phyloP scores from a whole-genome alignment of 2,329 filamentous ascomycete species.

The Neospermospora avenae region DNA sequence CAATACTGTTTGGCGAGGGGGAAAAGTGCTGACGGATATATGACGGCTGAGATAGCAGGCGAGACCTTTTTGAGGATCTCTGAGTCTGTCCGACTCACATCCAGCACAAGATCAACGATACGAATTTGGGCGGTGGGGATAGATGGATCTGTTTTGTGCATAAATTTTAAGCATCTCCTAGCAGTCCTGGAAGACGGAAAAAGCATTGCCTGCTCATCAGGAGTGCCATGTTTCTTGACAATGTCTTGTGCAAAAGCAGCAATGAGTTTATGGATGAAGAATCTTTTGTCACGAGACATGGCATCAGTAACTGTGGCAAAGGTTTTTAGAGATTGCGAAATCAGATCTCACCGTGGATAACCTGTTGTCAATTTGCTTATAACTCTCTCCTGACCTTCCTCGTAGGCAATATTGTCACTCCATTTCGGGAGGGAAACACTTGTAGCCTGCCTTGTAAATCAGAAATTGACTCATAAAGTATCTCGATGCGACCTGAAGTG shows the following conservation, averaged over 20 bases:
- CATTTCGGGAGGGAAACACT: constrained; percentile 96
- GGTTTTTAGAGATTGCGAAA: neutral
- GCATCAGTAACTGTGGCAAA: constrained; percentile 22
- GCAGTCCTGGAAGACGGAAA: constrained; percentile 73
- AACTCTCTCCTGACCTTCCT: constrained; percentile 90
- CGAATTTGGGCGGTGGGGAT: constrained; percentile 47
- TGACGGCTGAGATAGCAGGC: constrained; percentile 64
- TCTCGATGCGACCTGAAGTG: neutral
- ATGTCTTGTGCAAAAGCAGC: constrained; percentile 69
- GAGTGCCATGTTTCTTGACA: constrained; percentile 57
- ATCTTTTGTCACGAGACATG: constrained; percentile 49
- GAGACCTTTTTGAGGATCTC: constrained; percentile 51
- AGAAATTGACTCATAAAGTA: constrained; percentile 5
- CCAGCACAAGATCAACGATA: constrained; percentile 61
- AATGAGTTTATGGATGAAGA: constrained; percentile 88
- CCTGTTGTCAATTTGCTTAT: constrained; percentile 79
- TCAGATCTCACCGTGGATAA: constrained; percentile 67
- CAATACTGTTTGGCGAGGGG: constrained; percentile 87
- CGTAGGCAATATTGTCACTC: constrained; percentile 86
- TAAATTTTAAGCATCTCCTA: constrained; percentile 71
- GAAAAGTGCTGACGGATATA: constrained; percentile 67
- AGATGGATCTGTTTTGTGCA: constrained; percentile 56
- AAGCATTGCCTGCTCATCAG: constrained; percentile 70
- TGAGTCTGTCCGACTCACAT: constrained; percentile 50
- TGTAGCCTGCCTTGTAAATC: constrained; percentile 65